phyloP scores from a whole-genome alignment of 352 stramenopile genomes.

The Plasmopara viticola region DNA sequence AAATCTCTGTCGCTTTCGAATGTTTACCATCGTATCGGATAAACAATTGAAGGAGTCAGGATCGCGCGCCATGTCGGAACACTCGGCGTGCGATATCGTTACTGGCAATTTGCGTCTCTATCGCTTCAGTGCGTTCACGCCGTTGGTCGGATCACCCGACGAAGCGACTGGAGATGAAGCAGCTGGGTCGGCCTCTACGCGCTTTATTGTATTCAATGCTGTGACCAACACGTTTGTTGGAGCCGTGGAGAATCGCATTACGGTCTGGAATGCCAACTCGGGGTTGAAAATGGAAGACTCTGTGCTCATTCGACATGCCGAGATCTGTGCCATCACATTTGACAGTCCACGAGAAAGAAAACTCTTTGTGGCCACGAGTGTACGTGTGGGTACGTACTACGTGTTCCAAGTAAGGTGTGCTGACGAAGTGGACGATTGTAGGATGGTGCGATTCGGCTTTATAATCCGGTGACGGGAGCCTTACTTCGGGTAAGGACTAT shows the following conservation, averaged over 20 bases:
- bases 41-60: slow-evolving; percentile 12
- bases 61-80: slow-evolving; percentile 10
- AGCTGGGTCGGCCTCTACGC: slow-evolving; percentile 19
- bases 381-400: slow-evolving; percentile 22
- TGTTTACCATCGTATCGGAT: slow-evolving; percentile 26
- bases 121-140: slow-evolving; percentile 40
- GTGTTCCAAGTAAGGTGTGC: neutral
- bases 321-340: slow-evolving; percentile 55
- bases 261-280: slow-evolving; percentile 63
- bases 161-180: slow-evolving; percentile 21
- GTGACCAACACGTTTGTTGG: slow-evolving; percentile 60
- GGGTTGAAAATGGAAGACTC: slow-evolving; percentile 51
- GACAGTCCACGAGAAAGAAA: slow-evolving; percentile 59
- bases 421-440: slow-evolving; percentile 8
- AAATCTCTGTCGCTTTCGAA: slow-evolving; percentile 39
- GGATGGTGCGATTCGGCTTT: slow-evolving; percentile 57
- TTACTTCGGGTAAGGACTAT: slow-evolving; percentile 32
- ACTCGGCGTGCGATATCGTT: slow-evolving; percentile 38
- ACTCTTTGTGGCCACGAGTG: slow-evolving; percentile 59
- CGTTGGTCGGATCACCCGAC: slow-evolving; percentile 14
- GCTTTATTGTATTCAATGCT: slow-evolving; percentile 48
- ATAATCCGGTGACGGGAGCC: slow-evolving; percentile 59
- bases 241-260: slow-evolving; percentile 48
- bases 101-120: slow-evolving; percentile 47
- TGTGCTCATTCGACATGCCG: slow-evolving; percentile 34